Evolutionary conservation across 148 eudicot species (phyloP), one percentile per base, ranked within the genome.

Genomic region (Nepenthes gracilis): DNA sequence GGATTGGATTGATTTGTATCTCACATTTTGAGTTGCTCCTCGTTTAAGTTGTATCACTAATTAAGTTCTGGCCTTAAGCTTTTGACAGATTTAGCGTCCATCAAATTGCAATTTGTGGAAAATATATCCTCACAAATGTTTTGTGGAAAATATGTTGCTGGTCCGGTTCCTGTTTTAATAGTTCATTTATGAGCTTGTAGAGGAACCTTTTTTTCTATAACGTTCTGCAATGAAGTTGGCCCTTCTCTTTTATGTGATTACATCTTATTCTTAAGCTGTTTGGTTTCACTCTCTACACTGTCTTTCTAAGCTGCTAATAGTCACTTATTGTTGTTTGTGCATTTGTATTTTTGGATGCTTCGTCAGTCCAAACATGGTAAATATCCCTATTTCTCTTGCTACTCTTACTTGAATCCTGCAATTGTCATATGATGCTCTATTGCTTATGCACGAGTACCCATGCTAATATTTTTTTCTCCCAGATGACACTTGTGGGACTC

Each of bases 281-380:
- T 2, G 0, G 6, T 61, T 47, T 47, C 14, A 36, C 47, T 40
- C 45, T 40, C 36, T 55, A 1, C 2, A n/a, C 47, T 53, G 61
- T 73, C 34, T 14, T 53, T 12, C 54, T 9, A 54, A n/a, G 2
- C 57, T 58, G 62, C 82, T 85, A 60, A 75, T 47, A 33, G 23
- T 2, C 57, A 36, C 47, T 57, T 52, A 34, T 72, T 65, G 58
- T 54, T 50, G 54, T 54, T 47, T 74, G 48, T 81, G 58, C 63
- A 40, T 68, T 47, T 67, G 47, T 59, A 4, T 47, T 59, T 60
- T 10, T 72, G 89, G 75, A 74, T 70, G 78, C 70, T 72, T 71
- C 72, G 67, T 58, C 91, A 89, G 93, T 45, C 96, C 96, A 51
- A 89, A 89, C 73, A 81, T 89, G 93, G 93, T 89, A 78, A 74